phyloP scores from a whole-genome alignment of 2,329 filamentous ascomycete genomes.

The Talaromyces sp. region DNA sequence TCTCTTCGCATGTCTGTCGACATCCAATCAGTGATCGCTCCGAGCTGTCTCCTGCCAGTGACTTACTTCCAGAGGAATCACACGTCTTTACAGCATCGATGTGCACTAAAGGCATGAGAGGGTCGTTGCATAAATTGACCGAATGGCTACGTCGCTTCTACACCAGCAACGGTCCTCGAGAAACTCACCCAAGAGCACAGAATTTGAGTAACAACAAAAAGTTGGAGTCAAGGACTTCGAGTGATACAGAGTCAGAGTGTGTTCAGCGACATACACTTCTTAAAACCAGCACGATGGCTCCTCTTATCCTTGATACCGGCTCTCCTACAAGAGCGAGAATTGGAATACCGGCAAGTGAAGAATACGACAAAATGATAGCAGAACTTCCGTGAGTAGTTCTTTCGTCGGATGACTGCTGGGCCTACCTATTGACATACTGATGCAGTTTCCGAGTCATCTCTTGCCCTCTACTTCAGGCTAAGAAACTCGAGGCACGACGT shows the following conservation, averaged over 20 bases:
- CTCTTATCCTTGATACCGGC: neutral
- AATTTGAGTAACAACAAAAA: neutral
- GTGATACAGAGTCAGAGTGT: conserved; percentile 4
- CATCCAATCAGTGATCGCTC: conserved; percentile 4
- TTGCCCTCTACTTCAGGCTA: conserved; percentile 17
- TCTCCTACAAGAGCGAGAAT: neutral
- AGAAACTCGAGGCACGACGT: conserved; percentile 18
- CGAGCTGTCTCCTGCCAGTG: neutral
- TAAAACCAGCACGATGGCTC: conserved; percentile 1
- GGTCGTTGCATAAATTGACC: conserved; percentile 13
- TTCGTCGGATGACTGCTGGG: neutral
- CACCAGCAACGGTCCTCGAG: neutral
- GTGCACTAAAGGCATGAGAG: conserved; percentile 7
- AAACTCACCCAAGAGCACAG: neutral
- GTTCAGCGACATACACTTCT: conserved; percentile 1
- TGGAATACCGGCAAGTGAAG: conserved; percentile 10
- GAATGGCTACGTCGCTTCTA: conserved; percentile 13
- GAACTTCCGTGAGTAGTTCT: conserved; percentile 16
- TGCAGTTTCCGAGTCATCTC: conserved; percentile 16
- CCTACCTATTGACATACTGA: neutral
- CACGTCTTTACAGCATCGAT: neutral
- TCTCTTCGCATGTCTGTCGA: neutral
- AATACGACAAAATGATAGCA: conserved; percentile 20
- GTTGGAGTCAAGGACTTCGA: conserved; percentile 11
- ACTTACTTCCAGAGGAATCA: neutral